A percentile compares a stretch with the other conserved stretches of the same genome.
Evolutionary conservation across 1,284 basidiomycete genomes (phyloP).

Genomic region (Irpex lacteus): DNA sequence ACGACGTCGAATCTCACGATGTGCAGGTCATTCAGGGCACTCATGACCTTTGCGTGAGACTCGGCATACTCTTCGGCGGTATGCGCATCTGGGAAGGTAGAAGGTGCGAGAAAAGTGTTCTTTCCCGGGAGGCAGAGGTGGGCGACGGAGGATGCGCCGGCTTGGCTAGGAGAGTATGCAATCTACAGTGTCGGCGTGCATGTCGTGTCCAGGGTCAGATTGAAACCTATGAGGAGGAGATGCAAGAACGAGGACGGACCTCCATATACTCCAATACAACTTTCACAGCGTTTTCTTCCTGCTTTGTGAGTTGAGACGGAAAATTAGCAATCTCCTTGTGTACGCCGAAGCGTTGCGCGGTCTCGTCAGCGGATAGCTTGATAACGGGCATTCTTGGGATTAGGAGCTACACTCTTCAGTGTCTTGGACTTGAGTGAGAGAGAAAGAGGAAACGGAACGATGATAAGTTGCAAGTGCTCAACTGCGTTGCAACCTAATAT

Average conservation of each 20-base stretch:
- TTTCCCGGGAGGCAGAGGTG: conserved; percentile 12
- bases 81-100: conserved; percentile 17
- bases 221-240: background rate
- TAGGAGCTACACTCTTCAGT: no score
- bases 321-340: conserved; percentile 14
- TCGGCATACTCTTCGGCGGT: conserved; percentile 17
- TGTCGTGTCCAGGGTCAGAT: background rate
- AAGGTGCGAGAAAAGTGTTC: conserved; percentile 16
- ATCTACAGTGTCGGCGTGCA: conserved; percentile 5
- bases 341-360: conserved; percentile 14
- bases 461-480: no score
- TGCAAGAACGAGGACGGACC: conserved; percentile 1
- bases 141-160: conserved; percentile 12
- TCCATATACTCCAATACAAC: conserved; percentile 18
- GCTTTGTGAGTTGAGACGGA: conserved; percentile 8
- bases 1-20: conserved; percentile 18
- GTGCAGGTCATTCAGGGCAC: conserved; percentile 15
- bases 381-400: conserved; percentile 1
- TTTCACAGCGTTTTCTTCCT: conserved; percentile 14
- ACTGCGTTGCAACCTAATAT: no score
- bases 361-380: conserved; percentile 12
- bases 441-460: no score
- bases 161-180: conserved; percentile 15
- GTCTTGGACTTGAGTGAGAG: no score
- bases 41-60: conserved; percentile 17